A percentile compares a stretch with the other conserved stretches of the same genome.
Evolutionary conservation across 139 green algal species (phyloP).

Genomic region (Chlorella vulgaris): DNA sequence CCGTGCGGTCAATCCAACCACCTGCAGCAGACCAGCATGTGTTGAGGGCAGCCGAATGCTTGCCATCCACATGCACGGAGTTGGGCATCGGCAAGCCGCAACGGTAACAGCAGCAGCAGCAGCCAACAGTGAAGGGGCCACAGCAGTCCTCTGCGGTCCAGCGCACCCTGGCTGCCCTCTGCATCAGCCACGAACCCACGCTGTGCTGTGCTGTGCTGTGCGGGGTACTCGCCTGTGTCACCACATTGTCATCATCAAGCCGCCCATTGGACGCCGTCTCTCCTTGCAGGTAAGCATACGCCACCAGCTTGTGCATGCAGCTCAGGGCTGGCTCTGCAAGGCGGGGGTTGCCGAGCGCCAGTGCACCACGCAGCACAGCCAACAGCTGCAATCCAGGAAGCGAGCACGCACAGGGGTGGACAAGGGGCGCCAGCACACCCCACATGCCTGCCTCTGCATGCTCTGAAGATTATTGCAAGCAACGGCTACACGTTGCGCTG

Average conservation of each 20-base stretch:
- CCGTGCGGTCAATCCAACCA: constrained; percentile 67
- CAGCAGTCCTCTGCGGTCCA: too few relatives aligned
- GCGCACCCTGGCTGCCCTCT: too few relatives aligned
- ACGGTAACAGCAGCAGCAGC: too few relatives aligned
- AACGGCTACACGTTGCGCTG: too few relatives aligned
- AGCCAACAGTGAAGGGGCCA: too few relatives aligned
- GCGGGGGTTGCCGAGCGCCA: constrained; percentile 44
- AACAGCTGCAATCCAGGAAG: constrained; percentile 54
- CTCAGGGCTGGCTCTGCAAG: constrained; percentile 79
- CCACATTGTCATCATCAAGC: constrained; percentile 60
- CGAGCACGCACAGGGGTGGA: neutral
- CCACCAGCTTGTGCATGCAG: constrained; percentile 91
- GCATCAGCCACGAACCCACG: too few relatives aligned
- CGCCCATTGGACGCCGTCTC: constrained; percentile 57
- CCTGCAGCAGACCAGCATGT: constrained; percentile 42
- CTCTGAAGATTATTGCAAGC: neutral
- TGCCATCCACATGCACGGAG: too few relatives aligned
- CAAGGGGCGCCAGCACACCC: too few relatives aligned
- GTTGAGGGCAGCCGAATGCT: too few relatives aligned
- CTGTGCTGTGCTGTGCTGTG: neutral
- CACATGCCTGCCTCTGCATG: too few relatives aligned
- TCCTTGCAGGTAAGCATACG: constrained; percentile 81
- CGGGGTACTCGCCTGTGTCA: constrained; percentile 41
- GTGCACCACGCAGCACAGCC: constrained; percentile 71
- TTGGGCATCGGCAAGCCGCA: too few relatives aligned